A percentile compares a stretch with the other conserved stretches of the same genome.
phyloP scores from a whole-genome alignment of 78 protist genomes.

The Mastigamoeba balamuthi region DNA sequence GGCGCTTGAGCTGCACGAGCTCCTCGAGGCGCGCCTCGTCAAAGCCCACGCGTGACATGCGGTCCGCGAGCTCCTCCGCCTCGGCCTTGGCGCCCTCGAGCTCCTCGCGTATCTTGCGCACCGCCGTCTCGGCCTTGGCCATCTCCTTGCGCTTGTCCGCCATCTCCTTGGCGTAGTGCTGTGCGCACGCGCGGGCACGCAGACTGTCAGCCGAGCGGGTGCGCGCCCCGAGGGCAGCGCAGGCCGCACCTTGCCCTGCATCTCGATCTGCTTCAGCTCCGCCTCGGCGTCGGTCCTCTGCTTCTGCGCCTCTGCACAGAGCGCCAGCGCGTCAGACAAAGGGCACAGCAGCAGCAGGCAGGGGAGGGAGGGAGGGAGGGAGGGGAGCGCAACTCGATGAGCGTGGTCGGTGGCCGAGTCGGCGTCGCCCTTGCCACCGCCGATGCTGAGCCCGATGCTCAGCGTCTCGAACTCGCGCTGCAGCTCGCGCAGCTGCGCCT shows the following conservation, averaged over 20 bases:
- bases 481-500: neutral
- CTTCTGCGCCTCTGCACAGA: neutral
- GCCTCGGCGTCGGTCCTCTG: neutral
- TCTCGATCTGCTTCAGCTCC: neutral
- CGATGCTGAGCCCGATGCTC: neutral
- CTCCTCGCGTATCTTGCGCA: neutral
- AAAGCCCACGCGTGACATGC: neutral
- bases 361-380: too few species aligned
- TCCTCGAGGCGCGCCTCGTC: neutral
- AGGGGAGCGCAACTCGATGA: neutral
- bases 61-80: neutral
- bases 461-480: neutral
- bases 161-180: too few species aligned
- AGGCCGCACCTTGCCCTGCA: neutral
- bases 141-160: neutral
- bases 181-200: too few species aligned
- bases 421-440: neutral
- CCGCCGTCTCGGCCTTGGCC: neutral
- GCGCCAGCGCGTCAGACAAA: too few species aligned
- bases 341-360: too few species aligned
- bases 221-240: neutral
- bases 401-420: neutral
- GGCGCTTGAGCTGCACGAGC: neutral
- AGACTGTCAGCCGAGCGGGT: too few species aligned
- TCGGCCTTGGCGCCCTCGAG: constrained; percentile 9